Conservation (phyloP, 2,329 filamentous ascomycete genomes). For the Fusarium secorum region DNA sequence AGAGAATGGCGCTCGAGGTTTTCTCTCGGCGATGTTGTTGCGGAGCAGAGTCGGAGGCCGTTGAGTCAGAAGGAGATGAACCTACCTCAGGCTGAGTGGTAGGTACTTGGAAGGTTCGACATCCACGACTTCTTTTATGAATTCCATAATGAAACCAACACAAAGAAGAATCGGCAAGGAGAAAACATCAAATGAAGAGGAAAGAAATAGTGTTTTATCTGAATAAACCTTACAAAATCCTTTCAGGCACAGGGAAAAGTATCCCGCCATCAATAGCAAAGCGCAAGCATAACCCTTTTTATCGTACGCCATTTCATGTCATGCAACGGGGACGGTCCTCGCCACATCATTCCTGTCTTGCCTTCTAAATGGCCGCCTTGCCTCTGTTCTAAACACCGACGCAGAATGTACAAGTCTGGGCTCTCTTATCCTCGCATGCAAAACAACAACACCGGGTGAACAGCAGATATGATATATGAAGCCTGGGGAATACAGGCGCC, state of each 20-base stretch:
- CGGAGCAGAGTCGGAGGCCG: not conserved
- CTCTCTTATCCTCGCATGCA: slow-evolving; percentile 51
- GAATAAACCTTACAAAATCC: slow-evolving; percentile 33
- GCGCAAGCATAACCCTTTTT: slow-evolving; percentile 38
- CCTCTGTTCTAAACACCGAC: slow-evolving; percentile 22
- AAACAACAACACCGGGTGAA: slow-evolving; percentile 38
- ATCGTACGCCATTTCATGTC: slow-evolving; percentile 58
- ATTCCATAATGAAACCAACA: no score
- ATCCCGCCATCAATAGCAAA: slow-evolving; percentile 27
- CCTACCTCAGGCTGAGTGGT: no score
- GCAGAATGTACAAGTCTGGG: slow-evolving; percentile 56
- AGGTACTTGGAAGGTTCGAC: not conserved
- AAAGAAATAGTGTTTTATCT: slow-evolving; percentile 34
- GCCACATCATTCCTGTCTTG: slow-evolving; percentile 57
- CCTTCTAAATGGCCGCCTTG: slow-evolving; percentile 31
- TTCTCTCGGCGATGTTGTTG: not conserved
- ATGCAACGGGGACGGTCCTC: slow-evolving; percentile 58
- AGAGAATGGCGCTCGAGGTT: slow-evolving; percentile 10
- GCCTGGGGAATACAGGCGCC: slow-evolving; percentile 13
- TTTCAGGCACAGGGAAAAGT: slow-evolving; percentile 12
- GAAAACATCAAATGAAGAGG: not conserved
- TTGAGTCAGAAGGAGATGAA: not conserved
- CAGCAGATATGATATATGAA: slow-evolving; percentile 29
- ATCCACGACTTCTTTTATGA: not conserved
- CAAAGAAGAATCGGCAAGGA: not conserved